Evolutionary conservation across 2,329 filamentous ascomycete species (phyloP).

Genomic region (Westerdykella sp.): DNA sequence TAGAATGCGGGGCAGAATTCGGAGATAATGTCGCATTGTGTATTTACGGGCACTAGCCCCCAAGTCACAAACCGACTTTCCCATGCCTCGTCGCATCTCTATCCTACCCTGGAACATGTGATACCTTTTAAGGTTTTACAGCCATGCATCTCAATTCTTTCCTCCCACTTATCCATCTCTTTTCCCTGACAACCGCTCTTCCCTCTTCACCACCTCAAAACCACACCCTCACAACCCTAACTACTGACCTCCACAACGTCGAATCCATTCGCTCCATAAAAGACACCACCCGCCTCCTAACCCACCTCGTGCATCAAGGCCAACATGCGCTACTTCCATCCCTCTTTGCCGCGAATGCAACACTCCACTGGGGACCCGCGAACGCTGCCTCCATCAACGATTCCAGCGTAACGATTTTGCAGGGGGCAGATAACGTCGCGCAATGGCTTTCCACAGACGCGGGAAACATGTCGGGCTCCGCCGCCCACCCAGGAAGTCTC

Average conservation of each 20-base stretch:
- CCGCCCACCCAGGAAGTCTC: slow-evolving; percentile 9
- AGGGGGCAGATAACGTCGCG: slow-evolving; percentile 8
- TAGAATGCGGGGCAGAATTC: no score
- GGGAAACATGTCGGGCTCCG: slow-evolving; percentile 13
- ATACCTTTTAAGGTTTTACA: no score
- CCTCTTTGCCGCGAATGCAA: slow-evolving; percentile 15
- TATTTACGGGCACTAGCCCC: no score
- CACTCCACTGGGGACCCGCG: slow-evolving; percentile 14
- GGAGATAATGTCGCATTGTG: no score
- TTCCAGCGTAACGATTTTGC: no score
- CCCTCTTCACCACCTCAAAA: no score
- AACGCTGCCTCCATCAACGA: slow-evolving; percentile 3
- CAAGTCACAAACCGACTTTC: no score
- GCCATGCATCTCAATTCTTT: no score
- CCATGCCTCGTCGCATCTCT: no score
- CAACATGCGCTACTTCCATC: slow-evolving; percentile 8
- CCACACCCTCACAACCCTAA: slow-evolving; percentile 8
- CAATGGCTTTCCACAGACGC: slow-evolving; percentile 14
- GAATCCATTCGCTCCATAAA: slow-evolving; percentile 23
- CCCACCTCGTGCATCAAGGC: slow-evolving; percentile 17
- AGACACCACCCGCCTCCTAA: slow-evolving; percentile 14
- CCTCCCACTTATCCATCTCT: no score
- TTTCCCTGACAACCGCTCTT: no score
- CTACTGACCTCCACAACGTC: slow-evolving; percentile 12
- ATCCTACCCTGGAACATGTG: no score